Evolutionary conservation across 805 yeast species (phyloP), one percentile per base, ranked within the genome.

Genomic region (Ogataea sp.): DNA sequence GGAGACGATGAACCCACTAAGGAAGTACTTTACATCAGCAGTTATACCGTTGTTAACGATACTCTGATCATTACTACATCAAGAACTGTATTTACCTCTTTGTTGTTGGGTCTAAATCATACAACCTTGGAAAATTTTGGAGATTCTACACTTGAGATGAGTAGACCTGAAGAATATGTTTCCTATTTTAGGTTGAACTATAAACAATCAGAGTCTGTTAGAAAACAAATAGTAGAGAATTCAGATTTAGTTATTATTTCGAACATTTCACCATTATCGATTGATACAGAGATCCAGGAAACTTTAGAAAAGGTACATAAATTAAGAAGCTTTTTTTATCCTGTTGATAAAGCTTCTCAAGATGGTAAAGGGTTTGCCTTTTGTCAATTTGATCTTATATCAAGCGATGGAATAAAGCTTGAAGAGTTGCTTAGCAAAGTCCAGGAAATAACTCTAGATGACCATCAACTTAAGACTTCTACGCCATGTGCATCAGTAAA

Each of bases 301-400:
- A 58, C 63, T 9, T 53, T 80, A 10, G 51, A 48, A 18, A 59
- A 63, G 3, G 62, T 69, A 39, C 73, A 73, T 0, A 43, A 49
- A 15, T 46, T 79, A 1, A 52, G 55, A 18, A 57, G 62, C 0
- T 60, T 77, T 30, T 64, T 67, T 30, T 47, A 75, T 16, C 47
- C 78, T 14, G 54, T 67, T 13, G 78, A 75, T 43, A 64, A 65
- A 32, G 64, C 70, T 6, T 62, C 77, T 3, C 69, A 67, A 35
- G 68, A 65, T n/a, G 67, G 78, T 1, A 60, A 66, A 43, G 87
- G 87, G 1, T 52, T 76, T 20, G 81, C 75, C 2, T 80, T 80
- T 59, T 71, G 15, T 20, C 26, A 20, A 6, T 32, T 32, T 23
- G 26, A 23, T 23, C 26, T 23, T 11, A 23, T 7, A 8, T 23